phyloP scores from a whole-genome alignment of 179 eudicot genomes.

The Gypsophila paniculata region DNA sequence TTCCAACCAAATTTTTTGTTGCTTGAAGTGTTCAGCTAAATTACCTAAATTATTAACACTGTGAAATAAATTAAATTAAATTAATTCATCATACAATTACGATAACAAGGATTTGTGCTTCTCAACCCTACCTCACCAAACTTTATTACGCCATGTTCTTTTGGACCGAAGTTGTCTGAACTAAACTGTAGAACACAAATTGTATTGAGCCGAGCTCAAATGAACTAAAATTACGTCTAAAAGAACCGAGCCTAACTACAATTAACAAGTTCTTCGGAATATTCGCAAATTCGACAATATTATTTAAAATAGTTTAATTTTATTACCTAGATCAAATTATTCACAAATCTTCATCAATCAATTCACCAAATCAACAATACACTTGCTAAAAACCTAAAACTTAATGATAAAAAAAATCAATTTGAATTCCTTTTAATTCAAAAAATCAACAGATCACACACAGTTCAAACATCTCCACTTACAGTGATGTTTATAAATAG shows the following conservation, averaged over 20 bases:
- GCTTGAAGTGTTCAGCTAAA: constrained; percentile 5
- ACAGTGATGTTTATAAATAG: too few relatives aligned
- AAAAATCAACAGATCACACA: background rate
- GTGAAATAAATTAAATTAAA: background rate
- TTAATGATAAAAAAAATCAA: background rate
- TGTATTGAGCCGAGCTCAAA: too few relatives aligned
- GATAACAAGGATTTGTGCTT: background rate
- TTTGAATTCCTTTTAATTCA: background rate
- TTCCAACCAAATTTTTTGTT: constrained; percentile 13
- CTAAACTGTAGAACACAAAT: too few relatives aligned
- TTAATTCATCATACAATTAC: background rate
- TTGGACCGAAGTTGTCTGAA: too few relatives aligned
- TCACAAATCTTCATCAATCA: background rate
- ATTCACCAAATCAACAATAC: background rate
- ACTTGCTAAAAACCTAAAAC: background rate
- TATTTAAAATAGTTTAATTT: background rate
- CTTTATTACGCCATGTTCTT: background rate
- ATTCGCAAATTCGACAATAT: too few relatives aligned
- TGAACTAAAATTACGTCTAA: too few relatives aligned
- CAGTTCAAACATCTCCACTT: background rate
- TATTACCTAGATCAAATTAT: background rate
- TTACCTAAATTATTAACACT: background rate
- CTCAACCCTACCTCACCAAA: constrained; percentile 21
- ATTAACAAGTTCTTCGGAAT: too few relatives aligned
- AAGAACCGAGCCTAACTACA: too few relatives aligned